A percentile compares a stretch with the other conserved stretches of the same genome.
These are phyloP conservation scores for Cyclocybe cylindracea DNA, from an alignment of 768 basidiomycete species.

Conservation along the genomic window DNA sequence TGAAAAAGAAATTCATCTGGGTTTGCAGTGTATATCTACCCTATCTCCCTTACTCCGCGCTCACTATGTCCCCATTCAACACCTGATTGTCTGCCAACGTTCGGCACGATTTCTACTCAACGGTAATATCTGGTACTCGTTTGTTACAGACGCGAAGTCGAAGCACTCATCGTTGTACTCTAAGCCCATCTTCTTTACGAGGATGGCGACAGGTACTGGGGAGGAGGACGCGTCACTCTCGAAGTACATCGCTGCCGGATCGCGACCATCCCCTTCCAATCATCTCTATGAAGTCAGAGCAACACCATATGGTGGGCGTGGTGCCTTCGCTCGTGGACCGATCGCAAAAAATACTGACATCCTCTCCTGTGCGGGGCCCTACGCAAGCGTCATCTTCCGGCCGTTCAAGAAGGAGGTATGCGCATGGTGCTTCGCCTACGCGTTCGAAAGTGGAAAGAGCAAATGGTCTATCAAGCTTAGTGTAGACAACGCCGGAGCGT, in stretches of 20 bases:
- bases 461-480: conserved; percentile 39
- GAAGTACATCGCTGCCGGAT: neutral
- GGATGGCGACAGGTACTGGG: no score
- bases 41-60: no score
- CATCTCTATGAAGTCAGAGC: conserved; percentile 22
- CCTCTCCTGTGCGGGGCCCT: conserved; percentile 48
- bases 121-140: no score
- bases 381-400: conserved; percentile 58
- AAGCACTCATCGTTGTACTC: no score
- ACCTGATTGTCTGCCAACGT: no score
- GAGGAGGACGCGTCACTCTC: no score
- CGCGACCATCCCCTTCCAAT: neutral
- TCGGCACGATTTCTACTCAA: no score
- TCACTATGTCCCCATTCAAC: no score
- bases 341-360: conserved; percentile 47
- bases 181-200: no score
- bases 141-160: no score
- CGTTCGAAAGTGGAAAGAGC: conserved; percentile 48
- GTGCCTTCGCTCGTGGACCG: conserved; percentile 45
- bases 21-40: no score
- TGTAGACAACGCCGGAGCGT: conserved; percentile 39
- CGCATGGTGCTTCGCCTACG: conserved; percentile 63
- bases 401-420: conserved; percentile 71
- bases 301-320: conserved; percentile 53
- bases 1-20: no score